Evolutionary conservation across 371 early-diverging fungal species (phyloP), one percentile per base, ranked within the genome.

Genomic region (Circinella umbellata): DNA sequence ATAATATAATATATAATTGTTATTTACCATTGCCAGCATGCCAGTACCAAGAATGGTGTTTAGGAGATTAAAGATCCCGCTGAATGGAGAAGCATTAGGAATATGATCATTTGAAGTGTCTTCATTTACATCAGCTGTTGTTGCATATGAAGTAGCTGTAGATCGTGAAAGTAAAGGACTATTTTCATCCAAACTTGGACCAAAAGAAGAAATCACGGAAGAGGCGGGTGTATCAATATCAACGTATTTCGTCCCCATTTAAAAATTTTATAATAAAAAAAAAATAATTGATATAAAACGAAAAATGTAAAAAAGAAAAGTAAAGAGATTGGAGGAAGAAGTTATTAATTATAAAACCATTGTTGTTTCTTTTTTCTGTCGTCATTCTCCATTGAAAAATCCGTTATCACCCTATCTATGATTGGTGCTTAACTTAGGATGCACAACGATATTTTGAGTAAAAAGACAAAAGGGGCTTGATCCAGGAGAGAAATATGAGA

Each of bases 31-130:
- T 48, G 98, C 98, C 60, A 98, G 86, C 95, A 98, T 95, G 17
- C 98, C 99, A 36, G 94, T 87, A 15, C 98, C 98, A 17, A 98
- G 81, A 71, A 98, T 96, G 0, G 98, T 98, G 73, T 98, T 98
- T 39, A 92, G 81, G 27, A 98, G 79, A 72, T 96, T 97, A 70
- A 95, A 86, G 47, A 80, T 69, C n/a, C 76, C 77, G 65, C 84
- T 81, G 10, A 73, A 65, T 11, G 72, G 67, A 0, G 81, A 78
- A 8, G 84, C 84, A 11, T 67, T 66, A 13, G 51, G 61, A 55
- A 35, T 47, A 15, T 42, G 53, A 10, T 71, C 60, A 48, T 9
- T 48, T 4, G 48, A 18, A 0, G 37, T n/a, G 8, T n/a, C n/a
- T 51, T 14, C 47, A 4, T 37, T 42, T 42, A 38, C 39, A 13